Conservation (phyloP, 805 yeast species). For the Ogataea paraovalis region DNA sequence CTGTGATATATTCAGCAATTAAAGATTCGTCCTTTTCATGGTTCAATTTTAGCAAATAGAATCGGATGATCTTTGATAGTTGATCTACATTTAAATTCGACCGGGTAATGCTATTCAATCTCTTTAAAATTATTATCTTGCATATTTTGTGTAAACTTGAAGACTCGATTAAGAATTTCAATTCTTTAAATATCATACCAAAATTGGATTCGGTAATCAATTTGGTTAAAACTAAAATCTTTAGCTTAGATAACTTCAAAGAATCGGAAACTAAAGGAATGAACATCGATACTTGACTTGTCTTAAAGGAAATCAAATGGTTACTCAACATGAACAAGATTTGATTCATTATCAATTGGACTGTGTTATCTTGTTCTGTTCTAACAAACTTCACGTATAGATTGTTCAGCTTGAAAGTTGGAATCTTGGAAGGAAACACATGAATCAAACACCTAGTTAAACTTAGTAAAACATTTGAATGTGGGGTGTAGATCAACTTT, state of each 20-base stretch:
- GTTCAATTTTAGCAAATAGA: constrained; percentile 50
- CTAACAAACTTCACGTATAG: constrained; percentile 37
- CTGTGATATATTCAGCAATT: constrained; percentile 64
- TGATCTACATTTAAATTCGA: constrained; percentile 37
- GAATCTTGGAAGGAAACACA: constrained; percentile 55
- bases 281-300: constrained; percentile 42
- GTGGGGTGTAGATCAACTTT: constrained; percentile 45
- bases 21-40: constrained; percentile 29
- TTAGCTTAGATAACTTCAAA: constrained; percentile 40
- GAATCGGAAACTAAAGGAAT: constrained; percentile 55
- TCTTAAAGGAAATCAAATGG: constrained; percentile 34
- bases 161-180: constrained; percentile 50
- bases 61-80: constrained; percentile 51
- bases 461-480: constrained; percentile 60
- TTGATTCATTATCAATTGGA: constrained; percentile 12
- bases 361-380: constrained; percentile 6
- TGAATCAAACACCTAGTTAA: constrained; percentile 52
- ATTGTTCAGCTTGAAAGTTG: constrained; percentile 44
- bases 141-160: constrained; percentile 17
- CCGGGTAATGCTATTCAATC: constrained; percentile 36
- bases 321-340: constrained; percentile 26
- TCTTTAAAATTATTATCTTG: constrained; percentile 49
- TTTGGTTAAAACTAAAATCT: constrained; percentile 57
- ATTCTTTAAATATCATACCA: constrained; percentile 50
- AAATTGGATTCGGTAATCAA: constrained; percentile 54